Percentiles rank a stretch among this genome's conserved stretches.
Conservation (phyloP, 805 yeast genomes). For the Myxozyma geophila region DNA sequence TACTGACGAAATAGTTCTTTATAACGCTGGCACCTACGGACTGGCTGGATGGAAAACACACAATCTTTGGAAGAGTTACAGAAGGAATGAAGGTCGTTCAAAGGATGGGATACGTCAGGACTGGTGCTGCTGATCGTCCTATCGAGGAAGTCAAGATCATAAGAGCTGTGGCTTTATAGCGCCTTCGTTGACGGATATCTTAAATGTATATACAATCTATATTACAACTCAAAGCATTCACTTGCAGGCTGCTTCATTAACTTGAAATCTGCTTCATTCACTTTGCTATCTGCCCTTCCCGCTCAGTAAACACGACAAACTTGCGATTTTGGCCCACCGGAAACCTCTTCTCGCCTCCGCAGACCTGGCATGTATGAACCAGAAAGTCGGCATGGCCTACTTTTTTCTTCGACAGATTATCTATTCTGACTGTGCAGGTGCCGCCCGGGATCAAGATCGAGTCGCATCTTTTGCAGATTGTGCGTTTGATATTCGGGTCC, state of each 20-base stretch:
- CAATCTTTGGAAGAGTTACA: constrained; percentile 73
- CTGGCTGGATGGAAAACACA: constrained; percentile 75
- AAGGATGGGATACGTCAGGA: constrained; percentile 61
- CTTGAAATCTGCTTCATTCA: neutral
- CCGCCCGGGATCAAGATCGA: constrained; percentile 56
- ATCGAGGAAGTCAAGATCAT: constrained; percentile 50
- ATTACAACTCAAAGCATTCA: neutral
- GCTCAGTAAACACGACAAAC: constrained; percentile 25
- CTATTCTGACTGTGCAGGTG: constrained; percentile 47
- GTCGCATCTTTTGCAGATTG: constrained; percentile 67
- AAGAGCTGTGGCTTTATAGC: constrained; percentile 28
- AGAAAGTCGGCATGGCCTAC: constrained; percentile 52
- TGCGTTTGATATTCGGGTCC: constrained; percentile 55
- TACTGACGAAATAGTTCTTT: constrained; percentile 63
- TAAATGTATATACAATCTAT: constrained; percentile 2
- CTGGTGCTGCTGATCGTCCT: constrained; percentile 52
- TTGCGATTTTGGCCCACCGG: constrained; percentile 33
- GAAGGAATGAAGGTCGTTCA: constrained; percentile 52
- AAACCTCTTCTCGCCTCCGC: constrained; percentile 33
- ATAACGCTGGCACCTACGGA: constrained; percentile 77
- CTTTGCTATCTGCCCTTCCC: constrained; percentile 11
- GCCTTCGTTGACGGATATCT: neutral
- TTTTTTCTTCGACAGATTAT: constrained; percentile 49
- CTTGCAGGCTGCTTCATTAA: neutral
- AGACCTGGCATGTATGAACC: constrained; percentile 24